Evolutionary conservation across 2,329 filamentous ascomycete genomes (phyloP).

Genomic region (Phialophora verrucosa): DNA sequence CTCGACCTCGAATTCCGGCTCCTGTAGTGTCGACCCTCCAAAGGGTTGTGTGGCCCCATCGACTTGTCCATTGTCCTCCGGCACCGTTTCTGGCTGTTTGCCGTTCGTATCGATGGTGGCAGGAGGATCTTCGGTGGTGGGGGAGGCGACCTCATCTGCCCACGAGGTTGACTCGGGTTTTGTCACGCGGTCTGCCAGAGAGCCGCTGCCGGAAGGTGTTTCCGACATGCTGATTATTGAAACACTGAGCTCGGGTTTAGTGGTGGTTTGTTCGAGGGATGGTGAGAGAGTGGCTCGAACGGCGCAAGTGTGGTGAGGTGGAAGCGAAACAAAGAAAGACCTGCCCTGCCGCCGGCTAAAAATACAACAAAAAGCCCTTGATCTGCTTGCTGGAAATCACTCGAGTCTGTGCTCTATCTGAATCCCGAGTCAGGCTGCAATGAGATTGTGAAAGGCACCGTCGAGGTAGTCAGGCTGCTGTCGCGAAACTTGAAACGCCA

Average conservation of each 20-base stretch:
- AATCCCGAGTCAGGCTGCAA: neutral
- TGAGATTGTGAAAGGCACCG: neutral
- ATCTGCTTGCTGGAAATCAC: neutral
- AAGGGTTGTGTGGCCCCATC: conserved; percentile 49
- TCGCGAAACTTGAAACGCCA: neutral
- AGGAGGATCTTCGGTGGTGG: conserved; percentile 37
- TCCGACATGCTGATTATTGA: conserved; percentile 46
- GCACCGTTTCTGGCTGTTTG: conserved; percentile 6
- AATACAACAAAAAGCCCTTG: conserved; percentile 7
- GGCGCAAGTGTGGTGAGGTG: neutral
- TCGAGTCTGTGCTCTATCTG: conserved; percentile 1
- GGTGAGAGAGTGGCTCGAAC: conserved; percentile 1
- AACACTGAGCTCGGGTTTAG: neutral
- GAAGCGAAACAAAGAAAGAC: conserved; percentile 21
- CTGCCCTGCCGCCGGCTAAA: conserved; percentile 12
- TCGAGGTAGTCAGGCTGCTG: neutral
- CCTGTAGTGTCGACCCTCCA: conserved; percentile 62
- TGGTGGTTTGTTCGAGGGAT: neutral
- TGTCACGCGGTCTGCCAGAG: conserved; percentile 57
- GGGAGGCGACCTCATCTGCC: conserved; percentile 50
- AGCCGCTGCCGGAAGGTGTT: conserved; percentile 44
- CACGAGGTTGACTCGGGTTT: conserved; percentile 50
- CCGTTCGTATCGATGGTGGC: conserved; percentile 21
- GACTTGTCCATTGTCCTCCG: conserved; percentile 40
- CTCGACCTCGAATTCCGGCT: conserved; percentile 85